Base-by-base conservation (phyloP, 2,329 filamentous ascomycete genomes). In the Phyllosticta capitalensis region DNA sequence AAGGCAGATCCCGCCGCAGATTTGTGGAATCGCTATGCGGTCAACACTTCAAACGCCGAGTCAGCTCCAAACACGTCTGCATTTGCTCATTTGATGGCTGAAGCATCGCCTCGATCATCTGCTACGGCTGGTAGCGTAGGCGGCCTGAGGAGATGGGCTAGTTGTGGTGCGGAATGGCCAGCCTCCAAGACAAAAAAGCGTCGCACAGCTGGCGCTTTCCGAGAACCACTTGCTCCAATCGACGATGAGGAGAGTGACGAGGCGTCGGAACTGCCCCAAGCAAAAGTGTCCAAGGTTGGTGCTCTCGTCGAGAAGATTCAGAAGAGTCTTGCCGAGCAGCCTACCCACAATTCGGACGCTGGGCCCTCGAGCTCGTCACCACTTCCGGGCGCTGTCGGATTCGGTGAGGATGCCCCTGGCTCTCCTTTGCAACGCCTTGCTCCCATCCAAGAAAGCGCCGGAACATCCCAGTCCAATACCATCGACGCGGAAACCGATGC, bases 121-220 rank as follows among this genome's bases (percentile, higher is more conserved):
- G 68, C 75, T 12, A 75, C 74, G 26, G 73, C 73, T 10, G 78
- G 78, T 60, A 76, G 73, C 61, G 74, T 77, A 20, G 71, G 70
- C 60, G 77, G 76, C 2, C 67, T 80, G 54, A 69, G 78, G 54
- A 67, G 78, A 62, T 80, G 78, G 78, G 75, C 75, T 24, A 80
- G 78, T 65, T 79, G 77, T 58, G 78, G 78, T 10, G 71, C 76
- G 9, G 76, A 79, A 59, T 80, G 77, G 67, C 77, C 78, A 9
- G 66, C 68, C 12, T 74, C 73, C 9, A 68, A 63, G 62, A 67
- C 66, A 65, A 80, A 79, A 67, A 70, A 71, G 56, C 67, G 74
- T 58, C 72, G 71, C 57, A 73, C 68, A 1, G 68, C 64, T 49
- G 69, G 71, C 7, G 64, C 66, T 3, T 71, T 74, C 30, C 65